Conservation (phyloP, 164 flowering plant species). For the Magnolia officinalis region DNA sequence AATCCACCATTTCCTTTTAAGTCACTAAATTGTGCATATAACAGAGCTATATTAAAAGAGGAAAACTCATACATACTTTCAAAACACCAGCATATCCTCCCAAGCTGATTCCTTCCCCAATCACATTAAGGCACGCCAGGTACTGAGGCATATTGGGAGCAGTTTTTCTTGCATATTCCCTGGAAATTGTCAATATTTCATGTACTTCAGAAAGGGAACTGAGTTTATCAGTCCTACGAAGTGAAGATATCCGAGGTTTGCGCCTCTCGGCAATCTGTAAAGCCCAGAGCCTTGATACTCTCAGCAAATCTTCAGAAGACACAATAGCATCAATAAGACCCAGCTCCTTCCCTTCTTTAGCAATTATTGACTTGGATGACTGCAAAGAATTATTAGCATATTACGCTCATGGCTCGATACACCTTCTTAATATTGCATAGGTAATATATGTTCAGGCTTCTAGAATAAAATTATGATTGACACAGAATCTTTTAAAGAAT, state of each 20-base stretch:
- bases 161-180: constrained; percentile 58
- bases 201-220: constrained; percentile 79
- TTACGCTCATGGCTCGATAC: not conserved
- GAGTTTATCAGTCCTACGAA: constrained; percentile 71
- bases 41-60: not conserved
- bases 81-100: constrained; percentile 83
- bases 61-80: constrained; percentile 43
- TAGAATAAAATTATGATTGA: not conserved
- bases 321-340: constrained; percentile 90
- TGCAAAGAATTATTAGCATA: constrained; percentile 23
- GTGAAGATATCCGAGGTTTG: constrained; percentile 81
- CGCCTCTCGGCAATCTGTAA: constrained; percentile 75
- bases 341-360: constrained; percentile 85
- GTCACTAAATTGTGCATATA: not conserved
- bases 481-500: not conserved
- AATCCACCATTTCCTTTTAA: too few relatives aligned
- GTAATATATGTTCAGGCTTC: not conserved
- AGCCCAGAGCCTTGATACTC: constrained; percentile 73
- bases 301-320: constrained; percentile 64
- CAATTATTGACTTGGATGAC: constrained; percentile 69
- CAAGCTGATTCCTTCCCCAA: constrained; percentile 80
- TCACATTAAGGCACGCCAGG: constrained; percentile 77
- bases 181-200: constrained; percentile 48
- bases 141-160: constrained; percentile 90
- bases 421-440: not conserved